phyloP scores from a whole-genome alignment of 306 rosid species.

The Casuarina cunninghamiana region DNA sequence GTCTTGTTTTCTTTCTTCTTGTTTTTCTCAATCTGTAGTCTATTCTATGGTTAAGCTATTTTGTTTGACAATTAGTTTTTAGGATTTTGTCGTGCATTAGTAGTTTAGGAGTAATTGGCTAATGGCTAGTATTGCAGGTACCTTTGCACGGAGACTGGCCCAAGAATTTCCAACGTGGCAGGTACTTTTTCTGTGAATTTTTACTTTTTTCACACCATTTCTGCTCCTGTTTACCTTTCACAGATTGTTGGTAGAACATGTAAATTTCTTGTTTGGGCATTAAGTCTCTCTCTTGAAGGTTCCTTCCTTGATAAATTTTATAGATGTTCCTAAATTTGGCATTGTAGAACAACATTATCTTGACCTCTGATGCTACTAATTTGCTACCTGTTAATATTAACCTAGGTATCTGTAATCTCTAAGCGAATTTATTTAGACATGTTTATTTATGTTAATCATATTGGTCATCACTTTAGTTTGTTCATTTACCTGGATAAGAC shows the following conservation, averaged over 20 bases:
- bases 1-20: background rate
- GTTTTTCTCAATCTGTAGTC: background rate
- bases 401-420: background rate
- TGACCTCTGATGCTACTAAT: background rate
- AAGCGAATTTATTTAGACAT: background rate
- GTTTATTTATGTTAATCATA: background rate
- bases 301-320: background rate
- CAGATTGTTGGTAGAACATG: background rate
- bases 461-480: background rate
- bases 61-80: background rate
- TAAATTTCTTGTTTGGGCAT: conserved; percentile 10
- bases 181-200: conserved; percentile 53
- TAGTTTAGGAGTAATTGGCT: conserved; percentile 21
- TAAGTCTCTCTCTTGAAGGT: background rate
- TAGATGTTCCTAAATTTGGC: background rate
- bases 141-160: conserved; percentile 83
- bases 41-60: background rate
- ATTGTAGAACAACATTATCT: background rate
- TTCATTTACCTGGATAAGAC: background rate
- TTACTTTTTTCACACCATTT: conserved; percentile 4
- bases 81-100: background rate
- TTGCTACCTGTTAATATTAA: background rate
- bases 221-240: background rate
- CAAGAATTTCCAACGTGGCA: conserved; percentile 91
- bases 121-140: conserved; percentile 55